These are phyloP conservation scores for Aureobasidium sp. DNA, from an alignment of 2,329 filamentous ascomycete genomes.

Conservation along the genomic window DNA sequence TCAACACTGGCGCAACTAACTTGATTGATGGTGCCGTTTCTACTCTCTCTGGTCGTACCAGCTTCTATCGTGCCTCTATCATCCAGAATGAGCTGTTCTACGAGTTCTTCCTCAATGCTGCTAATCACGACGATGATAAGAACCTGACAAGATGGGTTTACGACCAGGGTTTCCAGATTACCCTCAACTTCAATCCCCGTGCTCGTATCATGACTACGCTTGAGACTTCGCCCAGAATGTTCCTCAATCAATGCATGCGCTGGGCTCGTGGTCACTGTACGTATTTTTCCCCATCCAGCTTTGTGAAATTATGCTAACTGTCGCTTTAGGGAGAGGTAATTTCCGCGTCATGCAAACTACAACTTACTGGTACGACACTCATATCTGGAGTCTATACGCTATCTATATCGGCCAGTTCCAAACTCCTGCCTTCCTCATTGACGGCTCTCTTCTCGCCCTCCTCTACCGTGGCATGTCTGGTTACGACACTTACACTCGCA, in stretches of 20 bases:
- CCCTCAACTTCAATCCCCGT: conserved; percentile 47
- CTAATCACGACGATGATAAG: conserved; percentile 54
- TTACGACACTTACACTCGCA: background rate
- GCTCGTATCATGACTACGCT: conserved; percentile 48
- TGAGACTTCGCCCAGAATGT: conserved; percentile 43
- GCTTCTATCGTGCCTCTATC: conserved; percentile 45
- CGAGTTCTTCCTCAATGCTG: conserved; percentile 43
- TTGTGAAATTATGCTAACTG: too few relatives aligned
- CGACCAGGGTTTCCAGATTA: conserved; percentile 45
- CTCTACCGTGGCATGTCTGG: conserved; percentile 25
- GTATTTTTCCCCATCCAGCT: too few relatives aligned
- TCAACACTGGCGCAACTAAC: conserved; percentile 51
- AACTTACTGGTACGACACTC: conserved; percentile 28
- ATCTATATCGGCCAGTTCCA: conserved; percentile 49
- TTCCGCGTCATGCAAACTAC: conserved; percentile 38
- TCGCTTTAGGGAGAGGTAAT: conserved; percentile 37
- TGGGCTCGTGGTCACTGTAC: conserved; percentile 49
- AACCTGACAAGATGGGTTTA: conserved; percentile 51
- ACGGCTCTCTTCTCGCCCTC: conserved; percentile 36
- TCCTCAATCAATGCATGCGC: conserved; percentile 46
- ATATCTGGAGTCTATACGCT: conserved; percentile 51
- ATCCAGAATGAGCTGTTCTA: conserved; percentile 41
- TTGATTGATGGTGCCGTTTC: conserved; percentile 54
- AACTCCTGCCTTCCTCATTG: conserved; percentile 52
- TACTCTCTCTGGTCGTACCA: conserved; percentile 52